Conservation (phyloP, 257 asterid species). For the Craterostigma plantagineum region DNA sequence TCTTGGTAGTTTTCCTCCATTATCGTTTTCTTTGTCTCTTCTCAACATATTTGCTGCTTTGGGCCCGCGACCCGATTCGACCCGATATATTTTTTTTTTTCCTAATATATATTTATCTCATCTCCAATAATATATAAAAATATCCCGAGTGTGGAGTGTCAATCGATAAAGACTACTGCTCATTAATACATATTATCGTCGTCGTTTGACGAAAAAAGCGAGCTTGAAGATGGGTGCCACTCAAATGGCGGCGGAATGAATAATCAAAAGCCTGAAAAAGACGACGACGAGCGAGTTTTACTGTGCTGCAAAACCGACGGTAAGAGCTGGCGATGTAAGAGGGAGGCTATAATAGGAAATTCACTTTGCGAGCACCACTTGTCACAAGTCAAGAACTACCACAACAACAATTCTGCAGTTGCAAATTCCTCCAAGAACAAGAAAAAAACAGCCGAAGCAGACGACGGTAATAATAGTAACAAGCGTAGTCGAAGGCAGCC, state of each 20-base stretch:
- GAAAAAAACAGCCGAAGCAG: neutral
- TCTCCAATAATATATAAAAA: no score
- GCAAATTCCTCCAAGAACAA: no score
- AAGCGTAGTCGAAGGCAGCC: neutral
- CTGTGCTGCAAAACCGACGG: constrained; percentile 22
- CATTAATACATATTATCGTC: no score
- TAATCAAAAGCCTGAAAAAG: no score
- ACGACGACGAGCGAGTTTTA: neutral
- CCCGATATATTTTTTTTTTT: no score
- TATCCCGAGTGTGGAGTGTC: neutral
- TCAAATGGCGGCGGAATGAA: neutral
- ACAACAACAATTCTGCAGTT: neutral
- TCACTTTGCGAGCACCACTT: constrained; percentile 7
- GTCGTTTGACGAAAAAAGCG: neutral
- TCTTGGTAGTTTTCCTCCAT: no score
- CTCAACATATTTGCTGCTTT: no score
- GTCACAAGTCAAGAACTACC: constrained; percentile 2
- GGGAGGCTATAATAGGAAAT: constrained; percentile 13
- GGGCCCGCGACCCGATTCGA: no score
- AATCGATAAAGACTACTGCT: no score
- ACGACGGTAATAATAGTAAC: neutral
- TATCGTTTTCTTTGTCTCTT: no score
- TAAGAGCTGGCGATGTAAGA: constrained; percentile 27
- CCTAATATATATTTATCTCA: no score
- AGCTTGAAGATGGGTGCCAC: neutral